These are phyloP conservation scores for Xylaria sp. DNA, from an alignment of 2,329 filamentous ascomycete genomes.

Conservation along the genomic window DNA sequence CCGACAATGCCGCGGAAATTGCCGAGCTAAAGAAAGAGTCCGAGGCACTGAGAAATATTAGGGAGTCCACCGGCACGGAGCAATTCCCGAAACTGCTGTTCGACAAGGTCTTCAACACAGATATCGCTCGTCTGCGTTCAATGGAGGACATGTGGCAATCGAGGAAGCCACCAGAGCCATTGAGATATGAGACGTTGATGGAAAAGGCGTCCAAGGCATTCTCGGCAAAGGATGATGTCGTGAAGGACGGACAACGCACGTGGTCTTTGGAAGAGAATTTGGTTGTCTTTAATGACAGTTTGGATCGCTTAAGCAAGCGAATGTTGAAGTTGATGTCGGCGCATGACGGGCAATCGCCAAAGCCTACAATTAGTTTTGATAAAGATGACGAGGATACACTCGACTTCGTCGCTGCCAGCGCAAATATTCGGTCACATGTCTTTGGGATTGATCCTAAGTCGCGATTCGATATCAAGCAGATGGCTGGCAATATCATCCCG, in stretches of 20 bases:
- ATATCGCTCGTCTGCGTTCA: conserved; percentile 78
- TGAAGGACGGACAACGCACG: conserved; percentile 69
- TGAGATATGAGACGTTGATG: conserved; percentile 68
- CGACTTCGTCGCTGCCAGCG: conserved; percentile 88
- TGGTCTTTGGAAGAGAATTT: conserved; percentile 89
- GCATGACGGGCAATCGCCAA: conserved; percentile 48
- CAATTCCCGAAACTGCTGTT: conserved; percentile 82
- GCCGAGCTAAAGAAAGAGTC: conserved; percentile 84
- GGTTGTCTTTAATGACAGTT: conserved; percentile 81
- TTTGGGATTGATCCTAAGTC: conserved; percentile 88
- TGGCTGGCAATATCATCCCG: conserved; percentile 98
- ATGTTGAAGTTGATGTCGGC: conserved; percentile 64
- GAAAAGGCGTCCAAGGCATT: conserved; percentile 53
- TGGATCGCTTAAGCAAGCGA: conserved; percentile 75
- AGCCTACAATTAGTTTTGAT: conserved; percentile 81
- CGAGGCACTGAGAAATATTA: conserved; percentile 79
- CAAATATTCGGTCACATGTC: conserved; percentile 85
- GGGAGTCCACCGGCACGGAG: conserved; percentile 75
- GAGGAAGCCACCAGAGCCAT: conserved; percentile 70
- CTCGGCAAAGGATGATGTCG: conserved; percentile 55
- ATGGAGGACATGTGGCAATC: conserved; percentile 98
- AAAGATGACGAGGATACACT: conserved; percentile 96
- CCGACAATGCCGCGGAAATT: conserved; percentile 86
- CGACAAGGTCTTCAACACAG: conserved; percentile 87
- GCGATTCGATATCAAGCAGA: conserved; percentile 97